Evolutionary conservation across 176 grass and related monocot genomes (phyloP).

Genomic region (Stipa capillata): DNA sequence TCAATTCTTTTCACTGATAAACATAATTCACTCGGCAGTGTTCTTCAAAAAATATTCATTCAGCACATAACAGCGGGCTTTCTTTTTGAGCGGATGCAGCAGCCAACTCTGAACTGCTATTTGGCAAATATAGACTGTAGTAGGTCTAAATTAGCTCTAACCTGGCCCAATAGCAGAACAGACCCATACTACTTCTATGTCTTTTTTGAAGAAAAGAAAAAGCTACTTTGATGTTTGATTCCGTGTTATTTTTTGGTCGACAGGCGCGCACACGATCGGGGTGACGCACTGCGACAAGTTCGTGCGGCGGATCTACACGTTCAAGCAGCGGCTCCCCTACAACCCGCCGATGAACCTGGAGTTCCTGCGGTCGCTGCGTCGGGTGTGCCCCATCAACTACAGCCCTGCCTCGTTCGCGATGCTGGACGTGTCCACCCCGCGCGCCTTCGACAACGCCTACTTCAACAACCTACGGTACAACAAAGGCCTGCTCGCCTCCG

Average conservation of each 20-base stretch:
- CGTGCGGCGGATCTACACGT: constrained; percentile 68
- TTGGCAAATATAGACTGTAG: neutral
- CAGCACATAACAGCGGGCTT: too few species aligned
- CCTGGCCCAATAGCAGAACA: neutral
- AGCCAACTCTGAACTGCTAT: neutral
- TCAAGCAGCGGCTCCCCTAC: constrained; percentile 45
- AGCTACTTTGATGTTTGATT: too few species aligned
- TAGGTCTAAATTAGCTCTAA: neutral
- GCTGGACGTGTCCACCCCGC: constrained; percentile 49
- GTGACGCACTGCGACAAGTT: constrained; percentile 87
- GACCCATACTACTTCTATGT: too few species aligned
- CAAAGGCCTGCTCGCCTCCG: constrained; percentile 74
- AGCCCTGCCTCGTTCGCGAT: constrained; percentile 27
- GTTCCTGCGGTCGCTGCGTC: constrained; percentile 56
- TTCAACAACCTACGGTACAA: constrained; percentile 68
- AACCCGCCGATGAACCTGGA: constrained; percentile 80
- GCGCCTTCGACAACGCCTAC: constrained; percentile 75
- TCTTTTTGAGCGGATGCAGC: too few species aligned
- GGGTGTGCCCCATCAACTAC: constrained; percentile 48
- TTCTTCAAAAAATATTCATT: neutral
- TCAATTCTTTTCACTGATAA: neutral
- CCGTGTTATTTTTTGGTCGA: too few species aligned
- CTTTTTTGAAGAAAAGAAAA: too few species aligned
- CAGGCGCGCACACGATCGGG: constrained; percentile 74
- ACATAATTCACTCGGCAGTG: neutral